These are phyloP conservation scores for Gossypium anomalum DNA, from an alignment of 345 rosid genomes.

Conservation along the genomic window DNA sequence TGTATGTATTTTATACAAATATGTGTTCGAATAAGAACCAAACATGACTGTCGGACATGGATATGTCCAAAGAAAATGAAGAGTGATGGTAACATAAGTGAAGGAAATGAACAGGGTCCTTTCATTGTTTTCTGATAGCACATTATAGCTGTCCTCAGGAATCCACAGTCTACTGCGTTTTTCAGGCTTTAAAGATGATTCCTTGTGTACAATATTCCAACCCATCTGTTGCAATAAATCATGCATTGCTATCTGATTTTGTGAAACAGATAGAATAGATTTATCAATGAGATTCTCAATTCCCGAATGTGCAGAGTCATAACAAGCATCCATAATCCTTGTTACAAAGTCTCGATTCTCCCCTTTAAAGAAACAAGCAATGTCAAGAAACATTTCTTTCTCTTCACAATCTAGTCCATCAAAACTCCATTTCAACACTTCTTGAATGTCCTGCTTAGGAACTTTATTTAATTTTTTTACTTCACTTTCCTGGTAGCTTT, in stretches of 20 bases:
- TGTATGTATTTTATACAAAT: too few species aligned
- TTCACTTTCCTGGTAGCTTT: slow-evolving; percentile 24
- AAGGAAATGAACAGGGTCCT: background rate
- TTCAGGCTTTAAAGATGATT: slow-evolving; percentile 1
- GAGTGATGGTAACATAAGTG: background rate
- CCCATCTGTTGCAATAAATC: slow-evolving; percentile 11
- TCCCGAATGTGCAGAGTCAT: slow-evolving; percentile 20
- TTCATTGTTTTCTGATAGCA: background rate
- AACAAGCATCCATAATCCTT: slow-evolving; percentile 22
- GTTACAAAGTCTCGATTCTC: slow-evolving; percentile 14
- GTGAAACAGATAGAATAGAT: slow-evolving; percentile 22
- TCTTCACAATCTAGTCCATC: slow-evolving; percentile 28
- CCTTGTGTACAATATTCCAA: slow-evolving; percentile 2
- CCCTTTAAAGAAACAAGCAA: slow-evolving; percentile 31
- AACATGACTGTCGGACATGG: too few species aligned
- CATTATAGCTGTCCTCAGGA: background rate
- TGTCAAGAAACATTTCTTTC: slow-evolving; percentile 31
- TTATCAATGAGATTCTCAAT: slow-evolving; percentile 17
- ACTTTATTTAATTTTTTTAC: slow-evolving; percentile 9
- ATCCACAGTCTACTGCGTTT: slow-evolving; percentile 4
- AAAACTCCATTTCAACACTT: slow-evolving; percentile 31
- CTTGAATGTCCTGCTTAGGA: slow-evolving; percentile 24
- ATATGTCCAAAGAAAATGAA: too few species aligned
- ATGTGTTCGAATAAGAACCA: too few species aligned
- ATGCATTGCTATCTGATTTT: slow-evolving; percentile 23